A percentile compares a stretch with the other conserved stretches of the same genome.
phyloP scores from a whole-genome alignment of 441 rosid species.

The Corymbia calophylla region DNA sequence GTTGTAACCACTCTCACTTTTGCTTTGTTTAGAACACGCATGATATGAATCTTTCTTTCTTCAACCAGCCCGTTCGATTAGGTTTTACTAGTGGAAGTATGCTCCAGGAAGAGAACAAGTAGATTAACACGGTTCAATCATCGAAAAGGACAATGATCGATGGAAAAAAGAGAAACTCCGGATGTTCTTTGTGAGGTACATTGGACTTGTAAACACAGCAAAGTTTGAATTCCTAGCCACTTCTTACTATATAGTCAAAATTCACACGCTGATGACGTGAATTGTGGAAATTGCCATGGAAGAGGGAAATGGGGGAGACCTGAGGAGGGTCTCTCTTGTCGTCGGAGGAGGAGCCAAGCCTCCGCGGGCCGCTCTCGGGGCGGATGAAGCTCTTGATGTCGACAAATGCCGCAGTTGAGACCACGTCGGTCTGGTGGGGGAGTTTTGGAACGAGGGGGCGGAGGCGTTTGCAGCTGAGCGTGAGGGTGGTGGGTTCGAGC shows the following conservation, averaged over 20 bases:
- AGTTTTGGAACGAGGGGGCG: conserved; percentile 59
- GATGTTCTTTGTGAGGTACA: neutral
- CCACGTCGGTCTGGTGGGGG: conserved; percentile 13
- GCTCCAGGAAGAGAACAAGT: neutral
- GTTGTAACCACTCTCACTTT: neutral
- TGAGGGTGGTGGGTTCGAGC: conserved; percentile 49
- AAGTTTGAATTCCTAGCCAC: neutral
- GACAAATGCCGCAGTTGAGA: conserved; percentile 22
- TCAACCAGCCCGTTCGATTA: neutral
- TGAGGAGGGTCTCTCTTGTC: conserved; percentile 46
- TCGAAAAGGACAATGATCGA: neutral
- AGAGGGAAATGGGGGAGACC: conserved; percentile 7
- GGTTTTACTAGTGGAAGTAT: neutral
- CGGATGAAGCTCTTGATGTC: conserved; percentile 87
- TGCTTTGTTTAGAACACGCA: neutral
- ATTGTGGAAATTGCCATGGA: neutral
- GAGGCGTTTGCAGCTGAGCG: conserved; percentile 76
- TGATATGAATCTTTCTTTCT: neutral
- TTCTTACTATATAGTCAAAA: neutral
- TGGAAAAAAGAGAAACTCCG: neutral
- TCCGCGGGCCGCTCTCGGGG: conserved; percentile 52
- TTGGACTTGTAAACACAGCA: neutral
- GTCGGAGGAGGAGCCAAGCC: conserved; percentile 24
- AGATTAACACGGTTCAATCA: neutral
- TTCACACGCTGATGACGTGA: neutral